These are phyloP conservation scores for Achaetomiella virescens DNA, from an alignment of 495 filamentous ascomycete species.

Conservation along the genomic window DNA sequence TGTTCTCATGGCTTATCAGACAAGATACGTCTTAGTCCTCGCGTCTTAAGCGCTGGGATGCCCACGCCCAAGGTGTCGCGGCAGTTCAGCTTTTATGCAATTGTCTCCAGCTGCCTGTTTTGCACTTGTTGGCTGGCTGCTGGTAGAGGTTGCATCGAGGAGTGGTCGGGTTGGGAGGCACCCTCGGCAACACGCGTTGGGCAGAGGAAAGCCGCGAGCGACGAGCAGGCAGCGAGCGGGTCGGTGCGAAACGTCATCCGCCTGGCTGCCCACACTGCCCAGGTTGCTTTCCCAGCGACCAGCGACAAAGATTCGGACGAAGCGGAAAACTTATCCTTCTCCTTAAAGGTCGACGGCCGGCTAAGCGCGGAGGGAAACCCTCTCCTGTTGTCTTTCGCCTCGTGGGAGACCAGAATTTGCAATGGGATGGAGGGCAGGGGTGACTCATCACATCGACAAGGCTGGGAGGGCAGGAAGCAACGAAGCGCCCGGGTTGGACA, in stretches of 20 bases:
- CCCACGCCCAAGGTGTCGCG: constrained; percentile 11
- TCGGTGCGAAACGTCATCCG: background rate
- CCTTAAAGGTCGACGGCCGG: too few species aligned
- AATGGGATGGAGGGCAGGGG: constrained; percentile 1
- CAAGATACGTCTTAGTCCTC: background rate
- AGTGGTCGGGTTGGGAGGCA: background rate
- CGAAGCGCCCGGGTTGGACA: constrained; percentile 9
- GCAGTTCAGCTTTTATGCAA: constrained; percentile 17
- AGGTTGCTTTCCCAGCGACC: background rate
- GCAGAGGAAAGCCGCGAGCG: background rate
- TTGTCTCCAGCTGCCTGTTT: constrained; percentile 3
- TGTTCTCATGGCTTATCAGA: too few species aligned
- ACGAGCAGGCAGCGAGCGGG: background rate
- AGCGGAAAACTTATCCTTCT: too few species aligned
- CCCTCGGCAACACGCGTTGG: background rate
- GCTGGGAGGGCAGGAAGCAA: constrained; percentile 14
- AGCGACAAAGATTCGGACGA: background rate
- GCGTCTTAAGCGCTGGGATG: constrained; percentile 2
- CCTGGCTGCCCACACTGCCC: too few species aligned
- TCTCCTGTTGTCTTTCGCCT: too few species aligned
- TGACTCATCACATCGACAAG: constrained; percentile 21
- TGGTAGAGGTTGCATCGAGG: background rate
- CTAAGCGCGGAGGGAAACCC: too few species aligned
- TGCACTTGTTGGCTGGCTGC: background rate
- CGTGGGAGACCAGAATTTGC: background rate